Conservation (phyloP, 805 yeast species). For the Myxozyma monticola region DNA sequence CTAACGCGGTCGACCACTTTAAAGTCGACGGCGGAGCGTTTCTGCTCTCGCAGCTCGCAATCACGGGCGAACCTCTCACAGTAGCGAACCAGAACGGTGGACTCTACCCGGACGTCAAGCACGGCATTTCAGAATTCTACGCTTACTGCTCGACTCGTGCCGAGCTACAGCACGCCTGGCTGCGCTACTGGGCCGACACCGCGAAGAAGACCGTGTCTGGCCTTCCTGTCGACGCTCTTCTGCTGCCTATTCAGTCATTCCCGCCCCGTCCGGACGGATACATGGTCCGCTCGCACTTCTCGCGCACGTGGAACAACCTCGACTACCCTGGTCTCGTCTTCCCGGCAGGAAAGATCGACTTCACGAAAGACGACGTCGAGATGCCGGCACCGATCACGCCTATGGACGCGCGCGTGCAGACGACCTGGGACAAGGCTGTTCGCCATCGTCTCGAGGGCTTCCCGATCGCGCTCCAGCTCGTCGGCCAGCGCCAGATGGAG, state of each 20-base stretch:
- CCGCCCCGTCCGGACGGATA: constrained; percentile 29
- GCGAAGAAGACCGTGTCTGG: constrained; percentile 26
- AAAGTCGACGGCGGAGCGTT: constrained; percentile 28
- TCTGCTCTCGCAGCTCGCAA: constrained; percentile 17
- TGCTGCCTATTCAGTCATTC: constrained; percentile 29
- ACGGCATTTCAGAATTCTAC: constrained; percentile 23
- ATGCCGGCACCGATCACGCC: constrained; percentile 23
- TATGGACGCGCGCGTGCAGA: constrained; percentile 24
- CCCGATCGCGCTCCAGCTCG: constrained; percentile 28
- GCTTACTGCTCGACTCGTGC: constrained; percentile 28
- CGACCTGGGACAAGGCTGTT: constrained; percentile 22
- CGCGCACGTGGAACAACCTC: constrained; percentile 26
- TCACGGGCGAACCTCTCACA: constrained; percentile 30
- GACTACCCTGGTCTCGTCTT: constrained; percentile 29
- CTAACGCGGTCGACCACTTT: constrained; percentile 28
- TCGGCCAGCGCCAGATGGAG: constrained; percentile 32
- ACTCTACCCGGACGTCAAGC: constrained; percentile 27
- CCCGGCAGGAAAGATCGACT: constrained; percentile 26
- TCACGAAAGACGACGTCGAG: constrained; percentile 23
- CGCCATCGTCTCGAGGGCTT: constrained; percentile 20
- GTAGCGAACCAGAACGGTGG: constrained; percentile 26
- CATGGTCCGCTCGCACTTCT: constrained; percentile 27
- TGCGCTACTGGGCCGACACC: constrained; percentile 24
- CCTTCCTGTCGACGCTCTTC: constrained; percentile 27
- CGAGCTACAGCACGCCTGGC: constrained; percentile 27